Evolutionary conservation across 352 stramenopile genomes (phyloP), one percentile per base, ranked within the genome.

Genomic region (Globisporangium alternatum): DNA sequence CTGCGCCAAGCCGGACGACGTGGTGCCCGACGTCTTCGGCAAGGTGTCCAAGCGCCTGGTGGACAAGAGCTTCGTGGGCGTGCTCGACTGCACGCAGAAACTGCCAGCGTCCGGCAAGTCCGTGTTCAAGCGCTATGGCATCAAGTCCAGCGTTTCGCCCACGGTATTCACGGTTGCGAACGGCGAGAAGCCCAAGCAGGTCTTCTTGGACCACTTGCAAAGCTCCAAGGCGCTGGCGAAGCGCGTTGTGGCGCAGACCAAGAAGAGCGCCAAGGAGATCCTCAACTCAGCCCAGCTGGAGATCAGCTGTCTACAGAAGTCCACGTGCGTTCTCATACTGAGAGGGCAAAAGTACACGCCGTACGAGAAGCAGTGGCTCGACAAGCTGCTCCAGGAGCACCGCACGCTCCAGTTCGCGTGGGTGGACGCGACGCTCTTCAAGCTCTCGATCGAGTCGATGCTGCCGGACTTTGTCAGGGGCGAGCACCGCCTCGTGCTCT

Each of bases 151-250:
- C 64, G 83, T 92, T 37, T 73, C 64, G 13, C 84, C 84, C 47
- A 93, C 86, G 2, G 71, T 93, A 2, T 93, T 95, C 64, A 95
- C 83, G 0, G 76, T 93, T 22, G 81, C 84, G 0, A 93, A 95
- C 62, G 83, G 80, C 12, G 77, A 87, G 28, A 87, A 81, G 39
- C 84, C 83, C 49, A 84, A 92, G 60, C 83, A 84, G 72, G 69
- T 95, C 43, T 91, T 87, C 44, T 63, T 88, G 28, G 79, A 88
- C 22, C 69, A 93, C 52, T 54, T 95, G 62, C 76, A 89, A 60
- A 79, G 73, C 12, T 53, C 81, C 21, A 77, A 80, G 44, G 81
- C 74, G n/a, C 66, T 95, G 5, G 82, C 79, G 2, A 86, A 81
- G 54, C 78, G 80, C 41, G 83, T 86, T 1, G 68, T 81, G 9